phyloP scores from a whole-genome alignment of 768 basidiomycete genomes.

The Mycena sanguinolenta region DNA sequence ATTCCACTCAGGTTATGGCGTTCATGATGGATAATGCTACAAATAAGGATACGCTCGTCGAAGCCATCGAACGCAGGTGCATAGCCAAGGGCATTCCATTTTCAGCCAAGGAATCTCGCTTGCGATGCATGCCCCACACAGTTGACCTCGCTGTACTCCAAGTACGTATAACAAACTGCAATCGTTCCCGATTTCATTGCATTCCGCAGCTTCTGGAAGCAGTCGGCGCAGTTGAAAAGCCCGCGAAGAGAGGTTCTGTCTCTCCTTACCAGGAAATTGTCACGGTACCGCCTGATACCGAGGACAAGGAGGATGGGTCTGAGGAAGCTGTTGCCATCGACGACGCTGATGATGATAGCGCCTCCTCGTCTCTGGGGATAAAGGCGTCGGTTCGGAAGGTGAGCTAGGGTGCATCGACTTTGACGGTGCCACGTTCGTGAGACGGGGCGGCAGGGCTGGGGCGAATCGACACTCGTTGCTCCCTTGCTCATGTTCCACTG shows the following conservation, averaged over 20 bases:
- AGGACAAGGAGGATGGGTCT: neutral
- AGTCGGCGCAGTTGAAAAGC: constrained; percentile 23
- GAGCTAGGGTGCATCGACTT: neutral
- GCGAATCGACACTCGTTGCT: no score
- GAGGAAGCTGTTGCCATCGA: constrained; percentile 1
- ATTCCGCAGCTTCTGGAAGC: constrained; percentile 24
- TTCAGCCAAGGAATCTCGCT: constrained; percentile 39
- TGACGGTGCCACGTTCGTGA: constrained; percentile 1
- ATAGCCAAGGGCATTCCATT: constrained; percentile 39
- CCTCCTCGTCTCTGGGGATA: neutral
- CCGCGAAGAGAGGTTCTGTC: neutral
- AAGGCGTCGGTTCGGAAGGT: constrained; percentile 20
- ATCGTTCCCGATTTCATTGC: neutral
- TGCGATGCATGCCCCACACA: constrained; percentile 55
- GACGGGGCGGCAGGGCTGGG: no score
- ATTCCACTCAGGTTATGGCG: constrained; percentile 43
- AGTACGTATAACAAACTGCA: constrained; percentile 26
- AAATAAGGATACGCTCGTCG: constrained; percentile 52
- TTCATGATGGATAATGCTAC: constrained; percentile 53
- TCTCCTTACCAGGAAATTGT: constrained; percentile 29
- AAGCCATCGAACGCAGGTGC: constrained; percentile 36
- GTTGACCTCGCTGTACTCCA: constrained; percentile 52
- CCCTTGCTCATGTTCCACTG: no score
- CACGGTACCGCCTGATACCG: neutral
- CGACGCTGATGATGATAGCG: neutral